These are phyloP conservation scores for Cladobotryum mycophilum DNA, from an alignment of 2,329 filamentous ascomycete species.

Conservation along the genomic window DNA sequence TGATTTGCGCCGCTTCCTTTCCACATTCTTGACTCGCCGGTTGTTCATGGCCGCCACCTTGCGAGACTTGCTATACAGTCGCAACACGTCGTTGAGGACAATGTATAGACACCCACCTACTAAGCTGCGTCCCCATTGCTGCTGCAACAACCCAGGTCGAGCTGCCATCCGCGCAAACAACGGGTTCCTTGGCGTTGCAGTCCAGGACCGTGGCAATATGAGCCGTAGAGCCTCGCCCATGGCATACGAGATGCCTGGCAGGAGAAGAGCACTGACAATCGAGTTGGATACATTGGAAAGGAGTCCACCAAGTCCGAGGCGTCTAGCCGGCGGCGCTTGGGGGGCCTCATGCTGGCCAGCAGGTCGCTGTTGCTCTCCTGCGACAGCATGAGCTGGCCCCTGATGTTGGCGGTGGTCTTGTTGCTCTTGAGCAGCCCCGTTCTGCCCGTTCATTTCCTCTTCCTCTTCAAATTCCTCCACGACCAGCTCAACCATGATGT, in stretches of 20 bases:
- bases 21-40: slow-evolving; percentile 48
- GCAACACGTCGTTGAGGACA: slow-evolving; percentile 64
- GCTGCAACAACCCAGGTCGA: slow-evolving; percentile 65
- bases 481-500: slow-evolving; percentile 29
- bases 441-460: slow-evolving; percentile 16
- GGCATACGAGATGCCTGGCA: slow-evolving; percentile 72
- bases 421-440: slow-evolving; percentile 1
- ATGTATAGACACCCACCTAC: slow-evolving; percentile 86
- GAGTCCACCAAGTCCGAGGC: slow-evolving; percentile 29
- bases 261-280: slow-evolving; percentile 56
- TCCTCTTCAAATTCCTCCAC: slow-evolving; percentile 25
- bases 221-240: slow-evolving; percentile 70
- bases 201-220: slow-evolving; percentile 63
- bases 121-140: slow-evolving; percentile 82
- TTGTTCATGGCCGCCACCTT: slow-evolving; percentile 50
- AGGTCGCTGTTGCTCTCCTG: slow-evolving; percentile 14
- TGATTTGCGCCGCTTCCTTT: slow-evolving; percentile 24
- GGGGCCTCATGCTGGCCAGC: slow-evolving; percentile 27
- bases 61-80: slow-evolving; percentile 58
- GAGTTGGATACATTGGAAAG: slow-evolving; percentile 42
- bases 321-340: slow-evolving; percentile 28
- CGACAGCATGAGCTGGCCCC: slow-evolving; percentile 2
- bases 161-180: slow-evolving; percentile 19
- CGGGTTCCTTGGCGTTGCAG: slow-evolving; percentile 34
- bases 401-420: background rate